Evolutionary conservation across 2,329 filamentous ascomycete species (phyloP), one percentile per base, ranked within the genome.

Genomic region (Cercospora sesami): DNA sequence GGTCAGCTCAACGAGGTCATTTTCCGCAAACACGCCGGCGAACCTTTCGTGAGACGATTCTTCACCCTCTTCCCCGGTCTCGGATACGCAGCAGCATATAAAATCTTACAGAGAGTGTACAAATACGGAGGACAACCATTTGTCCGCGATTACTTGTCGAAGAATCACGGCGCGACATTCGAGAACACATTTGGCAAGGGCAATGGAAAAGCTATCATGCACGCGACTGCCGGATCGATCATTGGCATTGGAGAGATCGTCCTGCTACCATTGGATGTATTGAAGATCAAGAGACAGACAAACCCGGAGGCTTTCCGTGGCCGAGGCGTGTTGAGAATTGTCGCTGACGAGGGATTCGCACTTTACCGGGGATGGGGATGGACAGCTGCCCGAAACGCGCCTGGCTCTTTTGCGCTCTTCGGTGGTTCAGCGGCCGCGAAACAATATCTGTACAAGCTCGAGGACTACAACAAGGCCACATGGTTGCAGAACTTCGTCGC

Each of bases 221-320:
- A 97, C 83, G 97, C 95, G 23, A 96, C 93, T 62, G 95, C 95
- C 71, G 95, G 95, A 71, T 94, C 92, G 83, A 79, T 99, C 77
- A 96, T 99, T 78, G 95, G 95, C 76, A 97, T 99, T 76, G 95
- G 95, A 78, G 95, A 99, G 84, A 96, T 99, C 73, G 88, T 99
- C 68, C 88, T 99, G 31, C 87, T 99, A 48, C 95, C 95, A 51
- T 88, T 99, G 69, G 95, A 99, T 76, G 94, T 99, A 45, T 87
- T 99, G 71, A 99, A 99, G 88, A 99, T 99, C 85, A 99, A 99
- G 88, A 90, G 95, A 77, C 95, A 99, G 85, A 99, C 95, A 74
- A 99, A 99, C 86, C 95, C 95, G 48, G 95, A 98, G 79, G 94
- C 95, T 39, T 99, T 99, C 89, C 89, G 93, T 74, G 94, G 94